Conservation (phyloP, 257 asterid species). For the Ajuga chamaepitys region DNA sequence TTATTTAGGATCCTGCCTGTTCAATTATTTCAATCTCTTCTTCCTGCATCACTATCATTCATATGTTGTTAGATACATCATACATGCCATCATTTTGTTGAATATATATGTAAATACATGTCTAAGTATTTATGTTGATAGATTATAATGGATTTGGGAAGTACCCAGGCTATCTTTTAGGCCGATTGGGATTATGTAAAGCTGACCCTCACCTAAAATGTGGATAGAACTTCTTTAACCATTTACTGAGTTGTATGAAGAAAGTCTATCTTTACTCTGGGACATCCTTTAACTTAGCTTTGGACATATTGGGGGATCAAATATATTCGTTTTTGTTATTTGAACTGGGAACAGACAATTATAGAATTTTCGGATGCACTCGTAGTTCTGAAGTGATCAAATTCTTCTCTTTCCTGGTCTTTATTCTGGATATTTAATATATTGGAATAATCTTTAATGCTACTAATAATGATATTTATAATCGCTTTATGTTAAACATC, state of each 20-base stretch:
- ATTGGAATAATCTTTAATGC: neutral
- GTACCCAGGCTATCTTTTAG: neutral
- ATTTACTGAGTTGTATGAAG: neutral
- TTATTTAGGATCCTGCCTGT: conserved; percentile 3
- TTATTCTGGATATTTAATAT: neutral
- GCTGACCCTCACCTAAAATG: conserved; percentile 13
- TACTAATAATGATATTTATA: no score
- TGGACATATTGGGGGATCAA: no score
- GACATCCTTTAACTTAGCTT: no score
- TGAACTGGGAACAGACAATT: no score
- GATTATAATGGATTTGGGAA: neutral
- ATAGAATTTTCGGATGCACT: neutral
- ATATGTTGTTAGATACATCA: conserved; percentile 7
- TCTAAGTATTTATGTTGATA: neutral
- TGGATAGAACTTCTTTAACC: neutral
- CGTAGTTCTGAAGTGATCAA: neutral
- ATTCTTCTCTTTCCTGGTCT: no score
- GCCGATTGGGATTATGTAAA: neutral
- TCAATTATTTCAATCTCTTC: neutral
- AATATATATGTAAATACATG: neutral
- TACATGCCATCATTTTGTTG: conserved; percentile 1
- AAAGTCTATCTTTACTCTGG: no score
- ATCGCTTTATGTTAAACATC: no score
- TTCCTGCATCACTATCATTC: neutral
- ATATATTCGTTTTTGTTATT: no score